phyloP scores from a whole-genome alignment of 306 rosid genomes.

The Acacia acuminata region DNA sequence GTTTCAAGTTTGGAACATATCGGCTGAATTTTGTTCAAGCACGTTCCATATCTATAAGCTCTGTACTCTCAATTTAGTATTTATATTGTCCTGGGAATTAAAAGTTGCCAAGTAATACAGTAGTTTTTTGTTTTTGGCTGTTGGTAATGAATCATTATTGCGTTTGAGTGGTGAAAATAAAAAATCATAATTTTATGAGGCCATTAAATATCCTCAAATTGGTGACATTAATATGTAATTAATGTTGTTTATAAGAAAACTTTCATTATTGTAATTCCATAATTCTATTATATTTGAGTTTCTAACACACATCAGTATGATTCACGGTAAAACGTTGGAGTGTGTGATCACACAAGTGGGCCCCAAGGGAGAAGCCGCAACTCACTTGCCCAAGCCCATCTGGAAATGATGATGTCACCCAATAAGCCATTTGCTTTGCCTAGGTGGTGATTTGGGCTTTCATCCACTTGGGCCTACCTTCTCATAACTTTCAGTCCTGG shows the following conservation, averaged over 20 bases:
- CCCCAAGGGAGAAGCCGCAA: not conserved
- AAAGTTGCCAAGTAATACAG: not conserved
- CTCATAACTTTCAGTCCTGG: not conserved
- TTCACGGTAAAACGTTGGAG: not conserved
- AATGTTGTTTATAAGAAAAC: not conserved
- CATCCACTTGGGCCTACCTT: not conserved
- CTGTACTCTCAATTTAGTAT: not conserved
- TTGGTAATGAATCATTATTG: not conserved
- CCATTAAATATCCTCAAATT: not conserved
- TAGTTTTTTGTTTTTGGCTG: not conserved
- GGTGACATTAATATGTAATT: not conserved
- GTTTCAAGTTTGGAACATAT: not conserved
- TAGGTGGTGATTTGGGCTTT: not conserved
- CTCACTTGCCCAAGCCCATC: not conserved
- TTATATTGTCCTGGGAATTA: not conserved
- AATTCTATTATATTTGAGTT: not conserved
- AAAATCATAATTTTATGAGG: not conserved
- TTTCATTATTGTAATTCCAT: not conserved
- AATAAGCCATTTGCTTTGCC: not conserved
- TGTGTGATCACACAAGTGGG: not conserved
- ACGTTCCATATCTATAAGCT: not conserved
- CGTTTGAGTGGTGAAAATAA: not conserved
- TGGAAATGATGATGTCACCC: no score
- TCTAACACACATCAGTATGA: not conserved
- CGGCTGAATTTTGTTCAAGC: not conserved